Conservation (phyloP, 1,284 basidiomycete genomes). For the Papiliotrema nemorosa region DNA sequence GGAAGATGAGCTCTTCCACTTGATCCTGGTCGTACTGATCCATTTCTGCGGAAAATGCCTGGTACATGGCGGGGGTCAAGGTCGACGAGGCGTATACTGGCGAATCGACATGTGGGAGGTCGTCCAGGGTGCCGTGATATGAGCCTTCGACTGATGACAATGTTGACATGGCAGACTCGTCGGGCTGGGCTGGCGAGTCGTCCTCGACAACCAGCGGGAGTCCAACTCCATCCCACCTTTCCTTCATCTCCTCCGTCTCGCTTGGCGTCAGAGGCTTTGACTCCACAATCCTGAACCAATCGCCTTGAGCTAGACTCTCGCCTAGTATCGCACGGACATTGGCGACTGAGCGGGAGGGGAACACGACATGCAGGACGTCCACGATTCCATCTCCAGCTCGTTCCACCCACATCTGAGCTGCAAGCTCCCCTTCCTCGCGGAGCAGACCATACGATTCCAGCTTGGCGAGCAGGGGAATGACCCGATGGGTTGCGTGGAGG, state of each 20-base stretch:
- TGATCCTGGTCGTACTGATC: not conserved
- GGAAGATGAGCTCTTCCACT: conserved; percentile 26
- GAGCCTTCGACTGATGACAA: not conserved
- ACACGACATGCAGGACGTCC: conserved; percentile 33
- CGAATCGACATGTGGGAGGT: too few relatives aligned
- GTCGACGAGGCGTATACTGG: not conserved
- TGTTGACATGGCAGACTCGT: not conserved
- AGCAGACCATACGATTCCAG: conserved; percentile 34
- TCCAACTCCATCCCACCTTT: not conserved
- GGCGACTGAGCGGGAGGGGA: conserved; percentile 22
- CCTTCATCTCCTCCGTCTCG: not conserved
- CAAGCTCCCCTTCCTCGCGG: not conserved
- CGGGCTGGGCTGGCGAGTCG: not conserved
- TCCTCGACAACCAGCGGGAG: not conserved
- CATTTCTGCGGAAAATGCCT: not conserved
- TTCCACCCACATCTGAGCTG: conserved; percentile 9
- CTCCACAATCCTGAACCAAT: conserved; percentile 23
- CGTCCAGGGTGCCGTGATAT: not conserved
- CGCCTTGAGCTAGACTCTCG: conserved; percentile 24
- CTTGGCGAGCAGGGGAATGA: conserved; percentile 34
- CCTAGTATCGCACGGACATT: conserved; percentile 33
- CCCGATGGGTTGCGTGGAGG: conserved; percentile 20
- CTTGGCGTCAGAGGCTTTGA: not conserved
- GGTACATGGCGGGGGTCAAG: not conserved
- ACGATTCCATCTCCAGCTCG: conserved; percentile 18